A percentile compares a stretch with the other conserved stretches of the same genome.
Evolutionary conservation across 768 basidiomycete genomes (phyloP).

Genomic region (Cyclocybe aegerita): DNA sequence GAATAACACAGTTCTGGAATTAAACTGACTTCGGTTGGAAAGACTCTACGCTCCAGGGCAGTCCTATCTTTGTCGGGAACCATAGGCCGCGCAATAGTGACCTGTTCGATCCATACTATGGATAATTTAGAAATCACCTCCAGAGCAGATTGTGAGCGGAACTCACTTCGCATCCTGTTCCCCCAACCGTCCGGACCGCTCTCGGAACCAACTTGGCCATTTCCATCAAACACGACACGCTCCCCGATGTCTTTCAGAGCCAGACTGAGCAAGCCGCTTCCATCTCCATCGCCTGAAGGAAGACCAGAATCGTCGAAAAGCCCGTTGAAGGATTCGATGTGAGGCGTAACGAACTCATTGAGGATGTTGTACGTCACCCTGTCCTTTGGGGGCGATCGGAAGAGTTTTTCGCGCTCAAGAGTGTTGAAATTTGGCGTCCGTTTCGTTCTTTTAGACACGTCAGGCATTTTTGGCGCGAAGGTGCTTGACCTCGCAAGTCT

Average conservation of each 20-base stretch:
- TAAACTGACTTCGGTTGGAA: conserved; percentile 77
- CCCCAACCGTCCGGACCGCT: conserved; percentile 65
- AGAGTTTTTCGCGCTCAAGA: conserved; percentile 72
- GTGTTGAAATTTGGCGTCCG: conserved; percentile 74
- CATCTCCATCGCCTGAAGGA: conserved; percentile 70
- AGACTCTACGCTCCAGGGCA: conserved; percentile 75
- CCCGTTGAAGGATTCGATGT: conserved; percentile 95
- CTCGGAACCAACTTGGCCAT: conserved; percentile 49
- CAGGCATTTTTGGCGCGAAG: conserved; percentile 44
- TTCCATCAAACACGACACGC: conserved; percentile 91
- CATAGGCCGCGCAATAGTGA: conserved; percentile 81
- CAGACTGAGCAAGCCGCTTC: conserved; percentile 74
- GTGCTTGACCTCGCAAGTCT: conserved; percentile 2
- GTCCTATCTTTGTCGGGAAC: conserved; percentile 80
- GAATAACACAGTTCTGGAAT: conserved; percentile 8
- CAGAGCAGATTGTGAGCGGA: neutral
- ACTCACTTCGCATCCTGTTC: conserved; percentile 83
- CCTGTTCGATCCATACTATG: conserved; percentile 90
- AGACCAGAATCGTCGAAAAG: conserved; percentile 92
- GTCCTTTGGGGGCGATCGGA: conserved; percentile 70
- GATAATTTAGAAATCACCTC: conserved; percentile 9
- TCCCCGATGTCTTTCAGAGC: conserved; percentile 84
- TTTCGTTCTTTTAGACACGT: conserved; percentile 37
- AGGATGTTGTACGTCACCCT: conserved; percentile 76
- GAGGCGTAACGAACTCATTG: conserved; percentile 91